Evolutionary conservation across 805 yeast genomes (phyloP).

Genomic region (Starmerella roubikii): DNA sequence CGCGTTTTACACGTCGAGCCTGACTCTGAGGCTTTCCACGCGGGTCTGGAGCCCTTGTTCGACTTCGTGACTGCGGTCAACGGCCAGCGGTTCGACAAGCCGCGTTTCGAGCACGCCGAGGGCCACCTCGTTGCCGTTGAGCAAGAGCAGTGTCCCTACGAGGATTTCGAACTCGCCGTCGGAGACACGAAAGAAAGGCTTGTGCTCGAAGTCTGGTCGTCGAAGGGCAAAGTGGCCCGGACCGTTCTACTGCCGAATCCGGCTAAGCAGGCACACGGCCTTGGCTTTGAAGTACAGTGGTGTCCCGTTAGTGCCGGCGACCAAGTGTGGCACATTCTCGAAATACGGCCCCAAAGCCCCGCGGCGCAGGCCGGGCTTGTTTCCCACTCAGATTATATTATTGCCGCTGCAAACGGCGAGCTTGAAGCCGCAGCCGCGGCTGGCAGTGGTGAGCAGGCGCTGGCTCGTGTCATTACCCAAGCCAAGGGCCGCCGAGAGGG

Average conservation of each 20-base stretch:
- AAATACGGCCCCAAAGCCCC: slow-evolving; percentile 61
- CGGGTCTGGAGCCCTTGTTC: slow-evolving; percentile 70
- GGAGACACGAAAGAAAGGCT: slow-evolving; percentile 24
- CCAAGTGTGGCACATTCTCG: slow-evolving; percentile 74
- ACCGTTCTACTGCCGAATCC: slow-evolving; percentile 13
- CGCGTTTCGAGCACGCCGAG: background rate
- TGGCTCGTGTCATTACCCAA: slow-evolving; percentile 45
- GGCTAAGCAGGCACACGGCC: slow-evolving; percentile 31
- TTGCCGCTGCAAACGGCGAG: slow-evolving; percentile 78
- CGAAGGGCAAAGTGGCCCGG: slow-evolving; percentile 45
- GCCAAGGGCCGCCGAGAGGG: slow-evolving; percentile 33
- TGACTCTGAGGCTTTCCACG: slow-evolving; percentile 35
- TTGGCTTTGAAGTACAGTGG: slow-evolving; percentile 52
- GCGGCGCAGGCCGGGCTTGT: slow-evolving; percentile 72
- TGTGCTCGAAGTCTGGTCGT: slow-evolving; percentile 62
- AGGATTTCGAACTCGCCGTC: slow-evolving; percentile 13
- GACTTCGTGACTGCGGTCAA: slow-evolving; percentile 76
- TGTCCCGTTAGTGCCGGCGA: slow-evolving; percentile 64
- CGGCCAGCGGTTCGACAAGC: slow-evolving; percentile 39
- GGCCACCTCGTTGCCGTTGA: slow-evolving; percentile 9
- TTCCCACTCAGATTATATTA: slow-evolving; percentile 75
- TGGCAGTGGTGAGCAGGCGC: slow-evolving; percentile 38
- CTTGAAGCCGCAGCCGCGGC: slow-evolving; percentile 30
- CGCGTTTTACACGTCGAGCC: slow-evolving; percentile 40
- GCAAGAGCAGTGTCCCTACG: slow-evolving; percentile 15